Conservation (phyloP, 345 rosid species). For the Dipteronia sinensis region DNA sequence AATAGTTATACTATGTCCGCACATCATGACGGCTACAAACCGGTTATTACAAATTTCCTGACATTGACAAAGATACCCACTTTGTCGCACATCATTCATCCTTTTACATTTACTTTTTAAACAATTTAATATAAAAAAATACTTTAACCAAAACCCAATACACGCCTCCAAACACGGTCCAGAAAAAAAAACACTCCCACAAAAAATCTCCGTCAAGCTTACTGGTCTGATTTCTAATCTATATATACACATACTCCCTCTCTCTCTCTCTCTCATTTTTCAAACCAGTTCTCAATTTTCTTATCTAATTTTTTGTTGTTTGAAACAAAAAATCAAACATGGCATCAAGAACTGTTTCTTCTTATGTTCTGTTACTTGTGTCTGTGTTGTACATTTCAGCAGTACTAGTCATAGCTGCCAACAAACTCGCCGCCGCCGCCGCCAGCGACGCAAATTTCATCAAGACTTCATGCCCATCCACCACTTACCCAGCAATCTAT, state of each 20-base stretch:
- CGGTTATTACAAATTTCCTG: no score
- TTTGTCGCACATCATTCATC: no score
- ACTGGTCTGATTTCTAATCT: background rate
- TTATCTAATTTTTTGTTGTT: background rate
- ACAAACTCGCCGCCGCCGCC: slow-evolving; percentile 17
- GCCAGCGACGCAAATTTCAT: slow-evolving; percentile 48
- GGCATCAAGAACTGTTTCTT: slow-evolving; percentile 20
- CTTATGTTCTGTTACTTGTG: slow-evolving; percentile 23
- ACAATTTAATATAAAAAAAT: no score
- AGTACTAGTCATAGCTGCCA: slow-evolving; percentile 2
- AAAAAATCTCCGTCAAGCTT: no score
- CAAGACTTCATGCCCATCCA: slow-evolving; percentile 58
- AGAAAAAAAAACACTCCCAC: no score
- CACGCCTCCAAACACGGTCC: background rate
- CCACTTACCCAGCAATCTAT: slow-evolving; percentile 69
- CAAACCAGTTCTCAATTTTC: background rate
- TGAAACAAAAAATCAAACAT: background rate
- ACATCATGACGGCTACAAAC: no score
- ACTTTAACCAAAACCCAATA: no score
- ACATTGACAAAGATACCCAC: background rate
- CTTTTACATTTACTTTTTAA: background rate
- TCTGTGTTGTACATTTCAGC: slow-evolving; percentile 17
- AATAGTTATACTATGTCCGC: no score
- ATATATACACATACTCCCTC: slow-evolving; percentile 22
- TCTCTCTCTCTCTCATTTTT: background rate